Evolutionary conservation across 768 basidiomycete species (phyloP), one percentile per base, ranked within the genome.

Genomic region (Favolaschia claudopus): DNA sequence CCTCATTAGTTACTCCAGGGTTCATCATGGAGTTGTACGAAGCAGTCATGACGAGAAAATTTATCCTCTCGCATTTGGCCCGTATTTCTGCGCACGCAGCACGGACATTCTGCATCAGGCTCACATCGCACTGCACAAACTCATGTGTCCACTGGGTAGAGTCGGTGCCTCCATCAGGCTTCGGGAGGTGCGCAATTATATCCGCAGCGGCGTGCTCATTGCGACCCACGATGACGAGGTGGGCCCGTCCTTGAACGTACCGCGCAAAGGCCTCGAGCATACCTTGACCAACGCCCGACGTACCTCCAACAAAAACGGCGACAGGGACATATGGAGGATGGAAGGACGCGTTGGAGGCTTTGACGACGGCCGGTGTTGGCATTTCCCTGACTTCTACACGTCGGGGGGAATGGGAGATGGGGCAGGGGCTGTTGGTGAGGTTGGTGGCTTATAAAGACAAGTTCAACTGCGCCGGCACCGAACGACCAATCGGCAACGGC

Each of bases 181-280:
- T 68, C 7, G 75, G 74, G 56, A 76, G 52, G 4, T 31, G 37
- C 7, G 67, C 70, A 55, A 78, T 69, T 62, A 74, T 67, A 10
- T 60, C 47, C 28, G 74, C 67, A 1, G 75, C 77, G 22, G 75
- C 74, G 27, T 60, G 62, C 43, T 70, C 65, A 66, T 76, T 77
- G 36, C 76, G 70, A 10, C 77, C 77, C 40, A 72, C 62, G 48
- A 78, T 61, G 49, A 78, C 68, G 62, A 78, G 76, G 53, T 77
- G 74, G 25, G 74, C 71, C 58, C 74, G 70, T 15, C 77, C 76
- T 28, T 72, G 63, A 12, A 74, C 69, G 60, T 75, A 67, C 14
- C 67, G 64, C 5, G 76, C 75, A 50, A 78, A 76, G 7, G 70
- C 67, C 48, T 70, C 65, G 0, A 74, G 74, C 50, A 70, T 71